Percentiles rank a stretch among this genome's conserved stretches.
These are phyloP conservation scores for Cercospora sp. DNA, from an alignment of 2,329 filamentous ascomycete species.

Conservation along the genomic window DNA sequence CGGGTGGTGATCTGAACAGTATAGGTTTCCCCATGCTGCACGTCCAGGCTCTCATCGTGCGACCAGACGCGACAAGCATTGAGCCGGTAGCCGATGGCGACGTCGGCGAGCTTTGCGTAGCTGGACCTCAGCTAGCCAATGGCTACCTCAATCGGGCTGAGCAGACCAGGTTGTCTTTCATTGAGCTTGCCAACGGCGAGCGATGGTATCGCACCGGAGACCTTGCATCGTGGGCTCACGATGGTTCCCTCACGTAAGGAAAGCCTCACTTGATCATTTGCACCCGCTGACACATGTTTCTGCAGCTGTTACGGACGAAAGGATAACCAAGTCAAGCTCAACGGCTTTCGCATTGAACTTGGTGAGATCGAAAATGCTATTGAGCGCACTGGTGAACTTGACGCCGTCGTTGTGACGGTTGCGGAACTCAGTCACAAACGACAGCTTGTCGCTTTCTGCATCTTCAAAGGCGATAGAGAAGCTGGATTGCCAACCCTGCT, in stretches of 20 bases:
- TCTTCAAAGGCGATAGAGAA: not conserved
- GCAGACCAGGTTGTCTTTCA: not conserved
- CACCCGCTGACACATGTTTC: not conserved
- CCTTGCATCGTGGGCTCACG: not conserved
- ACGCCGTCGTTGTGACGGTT: not conserved
- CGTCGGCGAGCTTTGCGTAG: not conserved
- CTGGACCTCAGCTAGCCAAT: not conserved
- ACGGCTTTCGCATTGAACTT: slow-evolving; percentile 74
- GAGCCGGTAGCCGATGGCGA: not conserved
- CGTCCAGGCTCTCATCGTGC: not conserved
- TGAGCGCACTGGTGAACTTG: not conserved
- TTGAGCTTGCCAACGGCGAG: not conserved
- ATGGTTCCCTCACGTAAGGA: not conserved
- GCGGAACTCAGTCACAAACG: not conserved
- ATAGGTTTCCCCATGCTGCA: not conserved
- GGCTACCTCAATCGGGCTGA: not conserved
- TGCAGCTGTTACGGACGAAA: slow-evolving; percentile 55
- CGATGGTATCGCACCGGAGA: slow-evolving; percentile 4
- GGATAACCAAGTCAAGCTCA: slow-evolving; percentile 76
- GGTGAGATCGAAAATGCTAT: slow-evolving; percentile 60
- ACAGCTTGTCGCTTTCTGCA: not conserved
- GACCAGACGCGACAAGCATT: not conserved
- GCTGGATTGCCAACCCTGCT: not conserved
- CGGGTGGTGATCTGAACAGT: not conserved
- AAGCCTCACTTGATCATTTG: no score